Evolutionary conservation across 768 basidiomycete genomes (phyloP).

Genomic region (Lactarius indigo): DNA sequence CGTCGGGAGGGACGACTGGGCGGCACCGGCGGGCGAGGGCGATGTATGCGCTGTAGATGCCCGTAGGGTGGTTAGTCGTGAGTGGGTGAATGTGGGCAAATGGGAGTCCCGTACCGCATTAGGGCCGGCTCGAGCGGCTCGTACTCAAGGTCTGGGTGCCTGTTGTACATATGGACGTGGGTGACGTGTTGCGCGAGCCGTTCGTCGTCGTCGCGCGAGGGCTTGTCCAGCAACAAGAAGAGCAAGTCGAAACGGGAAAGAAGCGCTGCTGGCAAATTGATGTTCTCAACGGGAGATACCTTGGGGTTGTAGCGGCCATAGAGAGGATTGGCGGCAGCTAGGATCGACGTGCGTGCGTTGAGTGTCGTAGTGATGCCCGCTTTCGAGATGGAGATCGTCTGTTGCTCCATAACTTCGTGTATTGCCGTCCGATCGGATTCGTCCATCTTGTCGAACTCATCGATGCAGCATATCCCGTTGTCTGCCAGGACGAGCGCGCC

Average conservation of each 20-base stretch:
- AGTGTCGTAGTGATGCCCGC: constrained; percentile 98
- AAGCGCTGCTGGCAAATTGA: constrained; percentile 95
- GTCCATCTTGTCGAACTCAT: constrained; percentile 99
- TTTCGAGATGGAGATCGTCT: constrained; percentile 99
- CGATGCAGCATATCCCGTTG: constrained; percentile 99
- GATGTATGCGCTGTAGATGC: constrained; percentile 76
- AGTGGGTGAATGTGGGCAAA: not conserved
- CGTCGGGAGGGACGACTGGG: constrained; percentile 80
- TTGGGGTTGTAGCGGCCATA: constrained; percentile 98
- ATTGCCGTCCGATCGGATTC: constrained; percentile 96
- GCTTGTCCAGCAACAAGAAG: constrained; percentile 96
- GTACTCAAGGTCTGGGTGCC: constrained; percentile 78
- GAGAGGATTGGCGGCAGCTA: constrained; percentile 96
- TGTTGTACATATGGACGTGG: constrained; percentile 94
- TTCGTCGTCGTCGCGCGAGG: constrained; percentile 92
- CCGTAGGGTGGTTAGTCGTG: constrained; percentile 13
- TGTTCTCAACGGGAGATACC: constrained; percentile 98
- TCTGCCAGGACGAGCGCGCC: constrained; percentile 98
- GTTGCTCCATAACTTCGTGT: constrained; percentile 99
- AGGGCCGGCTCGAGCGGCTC: constrained; percentile 82
- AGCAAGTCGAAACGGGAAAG: constrained; percentile 94
- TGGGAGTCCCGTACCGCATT: constrained; percentile 67
- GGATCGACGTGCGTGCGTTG: constrained; percentile 94
- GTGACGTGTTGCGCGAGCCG: constrained; percentile 95
- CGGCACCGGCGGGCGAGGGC: constrained; percentile 84